Evolutionary conservation across 768 basidiomycete species (phyloP).

Genomic region (Clavulina sp.): DNA sequence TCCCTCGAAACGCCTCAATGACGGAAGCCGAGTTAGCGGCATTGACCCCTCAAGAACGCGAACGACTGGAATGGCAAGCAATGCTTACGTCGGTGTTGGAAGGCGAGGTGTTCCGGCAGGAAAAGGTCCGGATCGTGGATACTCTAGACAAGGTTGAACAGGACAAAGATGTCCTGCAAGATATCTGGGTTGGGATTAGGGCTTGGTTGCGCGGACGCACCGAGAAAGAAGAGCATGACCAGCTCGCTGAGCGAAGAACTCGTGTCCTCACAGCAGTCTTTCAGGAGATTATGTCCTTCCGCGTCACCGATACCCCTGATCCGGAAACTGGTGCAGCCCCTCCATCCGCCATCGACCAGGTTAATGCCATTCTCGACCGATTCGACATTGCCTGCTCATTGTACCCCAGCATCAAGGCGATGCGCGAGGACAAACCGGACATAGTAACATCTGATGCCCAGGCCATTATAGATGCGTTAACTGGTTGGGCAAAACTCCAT

Average conservation of each 20-base stretch:
- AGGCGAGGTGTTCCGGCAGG: constrained; percentile 87
- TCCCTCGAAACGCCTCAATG: neutral
- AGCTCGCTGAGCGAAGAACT: constrained; percentile 67
- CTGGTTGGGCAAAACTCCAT: constrained; percentile 83
- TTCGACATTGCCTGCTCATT: constrained; percentile 72
- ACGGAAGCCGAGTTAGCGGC: constrained; percentile 16
- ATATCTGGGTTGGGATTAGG: constrained; percentile 80
- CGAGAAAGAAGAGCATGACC: constrained; percentile 64
- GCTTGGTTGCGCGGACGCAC: constrained; percentile 69
- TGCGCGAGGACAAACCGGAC: constrained; percentile 60
- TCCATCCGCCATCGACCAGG: constrained; percentile 35
- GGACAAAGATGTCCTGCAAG: constrained; percentile 45
- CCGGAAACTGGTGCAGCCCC: constrained; percentile 16
- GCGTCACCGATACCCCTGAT: constrained; percentile 30
- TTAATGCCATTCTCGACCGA: constrained; percentile 47
- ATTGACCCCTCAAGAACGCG: constrained; percentile 37
- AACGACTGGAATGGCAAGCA: constrained; percentile 87
- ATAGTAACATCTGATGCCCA: constrained; percentile 51
- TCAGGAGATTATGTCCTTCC: constrained; percentile 67
- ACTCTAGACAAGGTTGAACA: constrained; percentile 55
- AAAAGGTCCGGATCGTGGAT: constrained; percentile 81
- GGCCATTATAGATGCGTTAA: constrained; percentile 72
- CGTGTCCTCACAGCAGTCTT: constrained; percentile 68
- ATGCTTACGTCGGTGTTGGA: constrained; percentile 86
- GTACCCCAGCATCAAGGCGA: constrained; percentile 69